Percentiles rank a stretch among this genome's conserved stretches.
These are phyloP conservation scores for Neoscytalidium dimidiatum DNA, from an alignment of 2,329 filamentous ascomycete genomes.

Conservation along the genomic window DNA sequence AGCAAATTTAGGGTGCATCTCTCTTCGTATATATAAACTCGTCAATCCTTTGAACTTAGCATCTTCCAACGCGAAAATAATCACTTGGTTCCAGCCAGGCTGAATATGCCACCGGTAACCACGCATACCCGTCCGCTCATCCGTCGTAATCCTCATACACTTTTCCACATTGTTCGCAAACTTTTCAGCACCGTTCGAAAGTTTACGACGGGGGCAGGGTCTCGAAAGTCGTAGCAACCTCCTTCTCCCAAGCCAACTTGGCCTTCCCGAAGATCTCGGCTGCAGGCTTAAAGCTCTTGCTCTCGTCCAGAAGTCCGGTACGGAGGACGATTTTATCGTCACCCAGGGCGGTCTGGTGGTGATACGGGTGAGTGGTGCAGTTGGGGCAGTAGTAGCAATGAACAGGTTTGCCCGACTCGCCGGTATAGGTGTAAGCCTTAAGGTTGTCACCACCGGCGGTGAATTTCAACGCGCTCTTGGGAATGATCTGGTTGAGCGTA, in stretches of 20 bases:
- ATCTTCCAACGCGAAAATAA: too few relatives aligned
- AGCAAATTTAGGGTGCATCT: too few relatives aligned
- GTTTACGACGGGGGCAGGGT: conserved; percentile 43
- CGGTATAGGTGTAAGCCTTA: conserved; percentile 57
- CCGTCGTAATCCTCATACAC: too few relatives aligned
- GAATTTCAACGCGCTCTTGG: conserved; percentile 51
- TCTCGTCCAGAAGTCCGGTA: conserved; percentile 51
- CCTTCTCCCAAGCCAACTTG: conserved; percentile 53
- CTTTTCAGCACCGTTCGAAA: neutral
- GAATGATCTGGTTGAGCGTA: conserved; percentile 58
- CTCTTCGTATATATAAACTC: too few relatives aligned
- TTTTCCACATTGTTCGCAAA: too few relatives aligned
- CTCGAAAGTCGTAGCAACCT: conserved; percentile 51
- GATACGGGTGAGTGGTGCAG: conserved; percentile 58
- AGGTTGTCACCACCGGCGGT: conserved; percentile 51
- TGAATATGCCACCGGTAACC: too few relatives aligned
- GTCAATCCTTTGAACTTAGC: too few relatives aligned
- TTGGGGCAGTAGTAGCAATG: conserved; percentile 61
- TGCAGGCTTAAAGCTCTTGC: conserved; percentile 49
- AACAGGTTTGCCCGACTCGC: conserved; percentile 57
- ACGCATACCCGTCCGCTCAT: too few relatives aligned
- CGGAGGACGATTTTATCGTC: conserved; percentile 55
- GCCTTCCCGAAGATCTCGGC: conserved; percentile 60
- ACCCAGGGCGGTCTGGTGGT: conserved; percentile 56
- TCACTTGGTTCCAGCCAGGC: too few relatives aligned